Conservation (phyloP, 306 rosid species). For the Casuarina cunninghamiana region DNA sequence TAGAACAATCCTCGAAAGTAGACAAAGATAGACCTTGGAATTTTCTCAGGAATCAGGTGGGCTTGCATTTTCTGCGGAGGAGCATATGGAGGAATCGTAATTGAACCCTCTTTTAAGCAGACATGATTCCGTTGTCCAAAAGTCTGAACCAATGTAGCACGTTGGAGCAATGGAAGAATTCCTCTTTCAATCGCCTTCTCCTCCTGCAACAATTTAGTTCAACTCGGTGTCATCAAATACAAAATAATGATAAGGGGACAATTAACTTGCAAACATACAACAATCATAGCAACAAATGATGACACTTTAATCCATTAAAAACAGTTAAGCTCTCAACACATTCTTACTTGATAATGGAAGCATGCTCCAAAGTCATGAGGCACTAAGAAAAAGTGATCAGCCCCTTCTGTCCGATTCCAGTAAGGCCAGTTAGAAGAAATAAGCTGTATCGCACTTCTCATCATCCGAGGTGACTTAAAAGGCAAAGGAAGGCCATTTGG, state of each 20-base stretch:
- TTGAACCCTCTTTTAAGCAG: constrained; percentile 81
- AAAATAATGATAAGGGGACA: neutral
- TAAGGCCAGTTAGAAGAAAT: constrained; percentile 98
- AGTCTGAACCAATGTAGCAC: constrained; percentile 90
- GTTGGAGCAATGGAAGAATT: constrained; percentile 71
- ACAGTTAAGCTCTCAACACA: constrained; percentile 11
- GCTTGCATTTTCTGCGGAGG: constrained; percentile 93
- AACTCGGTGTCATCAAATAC: neutral
- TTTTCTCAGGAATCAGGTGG: constrained; percentile 74
- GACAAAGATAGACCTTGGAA: constrained; percentile 84
- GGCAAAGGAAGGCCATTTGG: constrained; percentile 98
- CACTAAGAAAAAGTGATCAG: constrained; percentile 92
- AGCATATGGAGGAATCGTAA: constrained; percentile 91
- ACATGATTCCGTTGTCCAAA: constrained; percentile 91
- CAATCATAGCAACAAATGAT: constrained; percentile 3
- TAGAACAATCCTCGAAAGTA: constrained; percentile 89
- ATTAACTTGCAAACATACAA: neutral
- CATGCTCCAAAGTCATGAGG: constrained; percentile 99
- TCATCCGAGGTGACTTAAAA: constrained; percentile 94
- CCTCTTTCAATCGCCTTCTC: constrained; percentile 94
- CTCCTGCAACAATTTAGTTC: constrained; percentile 51
- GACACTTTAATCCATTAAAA: constrained; percentile 12
- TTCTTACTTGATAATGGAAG: constrained; percentile 90
- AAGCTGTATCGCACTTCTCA: constrained; percentile 97
- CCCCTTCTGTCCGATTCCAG: constrained; percentile 95